Base-by-base conservation (phyloP, 2,329 filamentous ascomycete genomes). In the Exophiala xenobiotica region DNA sequence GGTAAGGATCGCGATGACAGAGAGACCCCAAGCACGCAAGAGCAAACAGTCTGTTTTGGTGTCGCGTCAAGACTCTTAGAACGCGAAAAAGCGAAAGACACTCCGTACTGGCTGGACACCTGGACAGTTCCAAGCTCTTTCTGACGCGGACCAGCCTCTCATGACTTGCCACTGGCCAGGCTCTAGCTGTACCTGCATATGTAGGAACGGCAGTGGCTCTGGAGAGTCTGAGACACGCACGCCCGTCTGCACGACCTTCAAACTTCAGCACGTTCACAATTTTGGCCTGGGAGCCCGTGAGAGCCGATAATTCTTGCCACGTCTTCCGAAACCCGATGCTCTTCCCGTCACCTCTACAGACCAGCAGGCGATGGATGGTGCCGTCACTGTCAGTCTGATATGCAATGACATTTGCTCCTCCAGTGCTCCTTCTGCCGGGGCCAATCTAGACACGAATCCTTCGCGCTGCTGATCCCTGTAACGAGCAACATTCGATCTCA, bases 211-310 rank as follows among this genome's bases (percentile, higher is more conserved):
- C 37, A 41, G 49, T 53, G 49, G 53, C 46, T 44, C 35, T 41
- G 29, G 46, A 48, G 43, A 38, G 31, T 54, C 52, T 56, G 53
- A 56, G 53, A 56, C 53, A 56, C 38, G 40, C 29, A 50, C 43
- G 49, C 53, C 41, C 18, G 7, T 46, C 53, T 56, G 49, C 53
- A 47, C 53, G 41, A 56, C 46, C 42, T 46, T 40, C 29, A 49
- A 33, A 26, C 37, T 39, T 31, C 22, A 20, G 29, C 35, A 22
- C 9, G 37, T 24, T 49, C 19, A n/a, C 27, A 33, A 22, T 37
- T 29, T 44, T n/a, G n/a, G n/a, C n/a, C n/a, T n/a, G n/a, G n/a
- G n/a, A n/a, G n/a, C n/a, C n/a, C n/a, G n/a, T n/a, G n/a, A n/a
- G 14, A 27, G 19, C 14, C 31, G 41, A 29, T 27, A 38, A 6